Conservation (phyloP, 1,284 basidiomycete species). For the Sanghuangporus sanghuang region DNA sequence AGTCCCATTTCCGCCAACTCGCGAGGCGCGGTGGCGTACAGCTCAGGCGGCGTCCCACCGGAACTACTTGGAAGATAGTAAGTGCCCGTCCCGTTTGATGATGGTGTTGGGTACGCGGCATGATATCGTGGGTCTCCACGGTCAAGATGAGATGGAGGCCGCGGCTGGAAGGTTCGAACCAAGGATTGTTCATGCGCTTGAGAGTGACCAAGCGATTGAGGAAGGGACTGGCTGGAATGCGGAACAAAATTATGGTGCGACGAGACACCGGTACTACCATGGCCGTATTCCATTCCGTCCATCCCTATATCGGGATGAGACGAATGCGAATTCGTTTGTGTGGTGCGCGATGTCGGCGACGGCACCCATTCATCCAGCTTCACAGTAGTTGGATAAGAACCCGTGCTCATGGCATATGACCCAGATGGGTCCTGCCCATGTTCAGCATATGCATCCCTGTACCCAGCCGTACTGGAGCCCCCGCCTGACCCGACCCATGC, state of each 20-base stretch:
- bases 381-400: constrained; percentile 7
- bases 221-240: constrained; percentile 2
- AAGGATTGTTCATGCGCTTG: neutral
- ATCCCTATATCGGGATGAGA: constrained; percentile 12
- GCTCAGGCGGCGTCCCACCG: constrained; percentile 6
- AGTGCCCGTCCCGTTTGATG: neutral
- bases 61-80: constrained; percentile 1
- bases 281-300: constrained; percentile 18
- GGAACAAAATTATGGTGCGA: constrained; percentile 8
- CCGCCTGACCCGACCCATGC: neutral
- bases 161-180: neutral
- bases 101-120: neutral
- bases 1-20: constrained; percentile 16
- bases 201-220: neutral
- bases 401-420: neutral
- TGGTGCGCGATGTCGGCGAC: constrained; percentile 7
- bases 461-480: neutral
- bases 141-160: neutral
- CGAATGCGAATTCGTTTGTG: constrained; percentile 16
- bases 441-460: neutral
- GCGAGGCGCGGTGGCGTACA: constrained; percentile 13
- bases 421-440: neutral
- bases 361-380: constrained; percentile 10
- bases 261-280: constrained; percentile 1
- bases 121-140: constrained; percentile 3